Evolutionary conservation across 2,329 filamentous ascomycete genomes (phyloP).

Genomic region (Fusarium aywerte): DNA sequence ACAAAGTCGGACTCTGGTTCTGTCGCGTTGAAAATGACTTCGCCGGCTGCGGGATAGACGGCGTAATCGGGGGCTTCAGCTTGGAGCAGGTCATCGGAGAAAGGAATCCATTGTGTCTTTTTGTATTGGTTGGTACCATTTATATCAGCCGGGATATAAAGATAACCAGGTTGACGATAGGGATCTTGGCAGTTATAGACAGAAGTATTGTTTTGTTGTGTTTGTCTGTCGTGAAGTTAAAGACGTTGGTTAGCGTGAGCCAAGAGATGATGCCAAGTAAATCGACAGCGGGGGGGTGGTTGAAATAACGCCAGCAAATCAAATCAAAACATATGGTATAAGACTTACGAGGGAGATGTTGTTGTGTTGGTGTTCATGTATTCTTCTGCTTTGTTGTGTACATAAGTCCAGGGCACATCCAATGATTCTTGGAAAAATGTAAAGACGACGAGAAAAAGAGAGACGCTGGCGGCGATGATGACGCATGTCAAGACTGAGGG

Average conservation of each 20-base stretch:
- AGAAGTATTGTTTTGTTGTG: background rate
- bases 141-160: slow-evolving; percentile 59
- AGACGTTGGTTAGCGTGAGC: slow-evolving; percentile 16
- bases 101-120: slow-evolving; percentile 51
- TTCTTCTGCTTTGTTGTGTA: slow-evolving; percentile 25
- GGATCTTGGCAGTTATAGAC: slow-evolving; percentile 34
- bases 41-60: slow-evolving; percentile 47
- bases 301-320: background rate
- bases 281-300: background rate
- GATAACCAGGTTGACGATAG: slow-evolving; percentile 63
- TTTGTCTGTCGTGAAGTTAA: slow-evolving; percentile 7
- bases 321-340: background rate
- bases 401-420: slow-evolving; percentile 25
- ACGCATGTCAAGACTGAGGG: slow-evolving; percentile 21
- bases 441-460: slow-evolving; percentile 32
- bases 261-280: slow-evolving; percentile 24
- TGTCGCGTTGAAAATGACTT: slow-evolving; percentile 76
- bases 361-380: slow-evolving; percentile 14
- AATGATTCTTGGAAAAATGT: slow-evolving; percentile 31
- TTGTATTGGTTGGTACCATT: slow-evolving; percentile 69
- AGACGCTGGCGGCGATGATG: slow-evolving; percentile 24
- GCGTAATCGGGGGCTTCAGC: slow-evolving; percentile 62
- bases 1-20: slow-evolving; percentile 41
- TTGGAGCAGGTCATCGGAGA: slow-evolving; percentile 64
- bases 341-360: slow-evolving; percentile 21